These are phyloP conservation scores for Hypericum perforatum DNA, from an alignment of 345 rosid genomes.

Conservation along the genomic window DNA sequence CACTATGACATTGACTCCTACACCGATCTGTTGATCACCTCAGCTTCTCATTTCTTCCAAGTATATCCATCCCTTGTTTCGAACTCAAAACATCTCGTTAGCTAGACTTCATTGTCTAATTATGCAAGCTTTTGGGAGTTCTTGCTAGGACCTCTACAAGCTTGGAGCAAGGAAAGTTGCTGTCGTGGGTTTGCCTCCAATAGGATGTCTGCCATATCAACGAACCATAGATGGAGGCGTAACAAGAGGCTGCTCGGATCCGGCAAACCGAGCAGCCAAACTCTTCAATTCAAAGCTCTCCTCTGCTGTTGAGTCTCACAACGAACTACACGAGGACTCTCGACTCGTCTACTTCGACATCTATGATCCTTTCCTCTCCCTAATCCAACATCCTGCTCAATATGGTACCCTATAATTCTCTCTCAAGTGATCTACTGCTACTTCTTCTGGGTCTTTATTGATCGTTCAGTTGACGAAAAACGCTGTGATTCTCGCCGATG, in stretches of 20 bases:
- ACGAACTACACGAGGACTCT: slow-evolving; percentile 14
- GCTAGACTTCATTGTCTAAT: too few species aligned
- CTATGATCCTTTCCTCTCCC: slow-evolving; percentile 20
- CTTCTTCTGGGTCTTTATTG: neutral
- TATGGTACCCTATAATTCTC: slow-evolving; percentile 29
- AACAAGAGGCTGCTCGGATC: slow-evolving; percentile 32
- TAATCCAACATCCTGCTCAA: slow-evolving; percentile 36
- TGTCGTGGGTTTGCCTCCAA: slow-evolving; percentile 40
- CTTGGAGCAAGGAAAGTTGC: slow-evolving; percentile 54
- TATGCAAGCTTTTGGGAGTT: too few species aligned
- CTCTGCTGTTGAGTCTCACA: slow-evolving; percentile 19
- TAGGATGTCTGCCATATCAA: slow-evolving; percentile 70
- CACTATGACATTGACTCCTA: slow-evolving; percentile 13
- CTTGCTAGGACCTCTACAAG: slow-evolving; percentile 36
- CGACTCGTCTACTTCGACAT: slow-evolving; percentile 34
- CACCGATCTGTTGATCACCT: slow-evolving; percentile 15
- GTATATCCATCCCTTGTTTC: too few species aligned
- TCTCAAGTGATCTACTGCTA: neutral
- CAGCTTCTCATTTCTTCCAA: slow-evolving; percentile 15
- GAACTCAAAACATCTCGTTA: too few species aligned
- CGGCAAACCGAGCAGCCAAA: slow-evolving; percentile 36
- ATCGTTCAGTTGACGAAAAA: neutral
- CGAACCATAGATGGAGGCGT: slow-evolving; percentile 57
- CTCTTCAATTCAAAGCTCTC: slow-evolving; percentile 51
- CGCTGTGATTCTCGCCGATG: neutral